Percentiles rank a stretch among this genome's conserved stretches.
phyloP scores from a whole-genome alignment of 2,329 filamentous ascomycete genomes.

The Mariannaea sp. region DNA sequence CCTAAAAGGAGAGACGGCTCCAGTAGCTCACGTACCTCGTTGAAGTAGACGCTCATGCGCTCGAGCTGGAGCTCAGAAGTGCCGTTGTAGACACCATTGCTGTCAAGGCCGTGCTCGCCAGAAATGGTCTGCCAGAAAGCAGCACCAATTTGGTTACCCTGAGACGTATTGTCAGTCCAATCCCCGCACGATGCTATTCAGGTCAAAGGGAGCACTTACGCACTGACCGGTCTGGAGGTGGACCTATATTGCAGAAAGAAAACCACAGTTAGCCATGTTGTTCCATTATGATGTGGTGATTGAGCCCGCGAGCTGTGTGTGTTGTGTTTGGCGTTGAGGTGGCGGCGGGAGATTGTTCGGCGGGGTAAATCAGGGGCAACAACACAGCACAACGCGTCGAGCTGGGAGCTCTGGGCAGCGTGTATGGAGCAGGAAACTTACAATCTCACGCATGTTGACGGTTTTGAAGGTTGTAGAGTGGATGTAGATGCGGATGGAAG shows the following conservation, averaged over 20 bases:
- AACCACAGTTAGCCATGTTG: conserved; percentile 58
- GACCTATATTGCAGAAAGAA: conserved; percentile 72
- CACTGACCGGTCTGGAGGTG: conserved; percentile 99
- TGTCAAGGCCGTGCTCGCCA: conserved; percentile 95
- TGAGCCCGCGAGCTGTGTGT: conserved; percentile 18
- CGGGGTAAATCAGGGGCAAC: conserved; percentile 48
- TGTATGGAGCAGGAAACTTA: conserved; percentile 14
- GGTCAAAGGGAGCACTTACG: conserved; percentile 59
- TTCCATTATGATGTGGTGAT: conserved; percentile 18
- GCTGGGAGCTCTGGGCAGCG: conserved; percentile 22
- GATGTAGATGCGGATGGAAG: conserved; percentile 32
- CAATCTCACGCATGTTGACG: conserved; percentile 58
- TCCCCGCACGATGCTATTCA: conserved; percentile 5
- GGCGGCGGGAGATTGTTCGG: conserved; percentile 31
- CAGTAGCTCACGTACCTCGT: conserved; percentile 60
- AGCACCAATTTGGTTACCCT: conserved; percentile 99
- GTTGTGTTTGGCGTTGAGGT: conserved; percentile 22
- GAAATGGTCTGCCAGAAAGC: conserved; percentile 97
- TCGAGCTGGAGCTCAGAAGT: conserved; percentile 98
- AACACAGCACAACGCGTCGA: conserved; percentile 47
- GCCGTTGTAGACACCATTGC: conserved; percentile 97
- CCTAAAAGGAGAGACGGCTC: neutral
- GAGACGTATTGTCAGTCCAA: conserved; percentile 46
- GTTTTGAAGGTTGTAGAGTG: conserved; percentile 23
- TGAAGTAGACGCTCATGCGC: conserved; percentile 99